Conservation (phyloP, 164 flowering plant species). For the Macadamia integrifolia region DNA sequence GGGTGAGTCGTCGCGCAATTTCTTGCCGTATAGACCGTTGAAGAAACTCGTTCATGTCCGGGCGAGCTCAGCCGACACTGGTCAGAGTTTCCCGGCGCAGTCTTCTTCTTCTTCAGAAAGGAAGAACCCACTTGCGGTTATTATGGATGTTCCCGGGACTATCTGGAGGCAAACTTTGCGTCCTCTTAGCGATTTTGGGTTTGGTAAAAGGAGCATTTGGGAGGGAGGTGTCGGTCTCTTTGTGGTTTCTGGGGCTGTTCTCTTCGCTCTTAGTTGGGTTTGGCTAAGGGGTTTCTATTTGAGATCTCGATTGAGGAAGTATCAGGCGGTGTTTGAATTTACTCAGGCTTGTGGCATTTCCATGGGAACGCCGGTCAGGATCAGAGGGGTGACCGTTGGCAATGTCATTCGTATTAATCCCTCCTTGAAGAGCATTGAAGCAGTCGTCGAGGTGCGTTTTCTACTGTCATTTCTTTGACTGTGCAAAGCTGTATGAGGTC, state of each 20-base stretch:
- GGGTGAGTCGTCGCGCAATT: constrained; percentile 17
- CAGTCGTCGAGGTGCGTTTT: constrained; percentile 74
- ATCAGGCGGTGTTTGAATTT: constrained; percentile 76
- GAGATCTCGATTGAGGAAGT: constrained; percentile 71
- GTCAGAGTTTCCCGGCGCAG: constrained; percentile 14
- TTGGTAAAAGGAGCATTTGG: constrained; percentile 88
- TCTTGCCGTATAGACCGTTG: constrained; percentile 18
- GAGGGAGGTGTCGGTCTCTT: constrained; percentile 97
- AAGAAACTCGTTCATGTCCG: constrained; percentile 24
- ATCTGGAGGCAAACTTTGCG: constrained; percentile 73
- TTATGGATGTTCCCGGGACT: constrained; percentile 56
- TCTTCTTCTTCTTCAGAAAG: constrained; percentile 32
- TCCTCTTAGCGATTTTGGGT: constrained; percentile 88
- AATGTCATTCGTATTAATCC: constrained; percentile 77
- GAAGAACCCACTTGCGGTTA: constrained; percentile 42
- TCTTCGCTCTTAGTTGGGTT: constrained; percentile 67
- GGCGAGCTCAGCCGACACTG: constrained; percentile 45
- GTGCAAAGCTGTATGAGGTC: background rate
- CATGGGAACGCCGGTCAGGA: constrained; percentile 88
- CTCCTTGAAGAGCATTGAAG: constrained; percentile 77
- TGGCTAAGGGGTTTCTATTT: constrained; percentile 79
- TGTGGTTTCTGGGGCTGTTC: constrained; percentile 67
- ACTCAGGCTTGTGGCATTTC: constrained; percentile 78
- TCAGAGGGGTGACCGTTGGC: constrained; percentile 92
- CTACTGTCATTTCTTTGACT: constrained; percentile 3